These are phyloP conservation scores for Themeda triandra DNA, from an alignment of 176 grass and related monocot species.

Conservation along the genomic window DNA sequence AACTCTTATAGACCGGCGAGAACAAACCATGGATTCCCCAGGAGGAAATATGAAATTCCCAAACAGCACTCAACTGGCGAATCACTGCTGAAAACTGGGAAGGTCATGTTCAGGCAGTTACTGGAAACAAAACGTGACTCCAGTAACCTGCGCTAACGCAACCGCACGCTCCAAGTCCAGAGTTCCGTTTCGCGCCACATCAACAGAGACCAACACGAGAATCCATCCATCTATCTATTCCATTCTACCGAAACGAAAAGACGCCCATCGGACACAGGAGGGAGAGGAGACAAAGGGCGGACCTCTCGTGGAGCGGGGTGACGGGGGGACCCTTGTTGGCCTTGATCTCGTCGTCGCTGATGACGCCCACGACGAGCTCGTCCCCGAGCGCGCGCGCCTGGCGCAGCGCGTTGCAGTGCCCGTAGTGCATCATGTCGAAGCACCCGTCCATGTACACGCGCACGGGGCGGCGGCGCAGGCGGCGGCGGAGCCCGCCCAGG, in stretches of 20 bases:
- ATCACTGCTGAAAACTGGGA: not conserved
- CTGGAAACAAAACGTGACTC: not conserved
- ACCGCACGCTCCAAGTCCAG: not conserved
- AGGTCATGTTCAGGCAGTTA: not conserved
- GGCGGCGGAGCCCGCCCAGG: slow-evolving; percentile 5
- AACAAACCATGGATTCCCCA: not conserved
- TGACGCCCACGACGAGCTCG: slow-evolving; percentile 77
- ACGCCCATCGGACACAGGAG: not conserved
- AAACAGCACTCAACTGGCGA: not conserved
- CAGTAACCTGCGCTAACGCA: too few species aligned
- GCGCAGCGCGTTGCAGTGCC: slow-evolving; percentile 87
- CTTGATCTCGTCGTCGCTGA: slow-evolving; percentile 80
- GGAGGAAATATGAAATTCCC: not conserved
- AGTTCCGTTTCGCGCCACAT: not conserved
- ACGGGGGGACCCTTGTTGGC: slow-evolving; percentile 85
- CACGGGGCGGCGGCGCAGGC: slow-evolving; percentile 37
- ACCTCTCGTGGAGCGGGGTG: slow-evolving; percentile 79
- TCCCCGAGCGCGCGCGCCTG: slow-evolving; percentile 80
- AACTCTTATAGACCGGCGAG: not conserved
- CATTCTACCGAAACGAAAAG: too few species aligned
- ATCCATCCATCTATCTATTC: too few species aligned
- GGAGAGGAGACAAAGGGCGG: not conserved
- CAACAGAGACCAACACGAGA: too few species aligned
- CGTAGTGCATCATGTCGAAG: slow-evolving; percentile 99
- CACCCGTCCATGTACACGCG: slow-evolving; percentile 96